phyloP scores from a whole-genome alignment of 1,139 yeast genomes.

The Geotrichum europaeum region DNA sequence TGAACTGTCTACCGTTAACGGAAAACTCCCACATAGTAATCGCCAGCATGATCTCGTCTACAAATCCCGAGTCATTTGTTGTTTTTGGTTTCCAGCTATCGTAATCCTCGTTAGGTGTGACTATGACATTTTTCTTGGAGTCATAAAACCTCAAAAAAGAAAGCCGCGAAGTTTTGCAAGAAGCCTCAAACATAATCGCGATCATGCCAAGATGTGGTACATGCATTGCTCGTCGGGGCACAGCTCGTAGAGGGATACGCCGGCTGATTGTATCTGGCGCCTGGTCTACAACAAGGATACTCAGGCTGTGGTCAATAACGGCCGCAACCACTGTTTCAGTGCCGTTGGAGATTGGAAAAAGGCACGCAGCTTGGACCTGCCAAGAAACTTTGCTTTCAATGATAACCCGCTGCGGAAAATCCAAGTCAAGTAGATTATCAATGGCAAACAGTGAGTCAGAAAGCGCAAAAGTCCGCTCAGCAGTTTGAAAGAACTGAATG shows the following conservation, averaged over 20 bases:
- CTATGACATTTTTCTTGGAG: neutral
- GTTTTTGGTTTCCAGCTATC: constrained; percentile 12
- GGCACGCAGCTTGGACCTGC: constrained; percentile 11
- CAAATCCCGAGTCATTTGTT: neutral
- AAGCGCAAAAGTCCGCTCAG: neutral
- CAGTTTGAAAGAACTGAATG: constrained; percentile 3
- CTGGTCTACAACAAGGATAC: constrained; percentile 1
- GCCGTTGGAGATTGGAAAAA: constrained; percentile 2
- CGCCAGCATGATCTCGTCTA: neutral
- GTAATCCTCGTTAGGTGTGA: constrained; percentile 10
- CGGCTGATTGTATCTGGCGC: neutral
- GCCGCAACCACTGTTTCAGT: neutral
- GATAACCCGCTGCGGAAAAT: constrained; percentile 7
- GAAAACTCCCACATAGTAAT: constrained; percentile 10
- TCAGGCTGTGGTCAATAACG: constrained; percentile 4
- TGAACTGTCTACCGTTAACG: constrained; percentile 8
- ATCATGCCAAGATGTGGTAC: constrained; percentile 9
- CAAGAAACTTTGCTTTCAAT: constrained; percentile 1
- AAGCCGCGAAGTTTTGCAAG: constrained; percentile 3
- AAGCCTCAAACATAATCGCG: constrained; percentile 7
- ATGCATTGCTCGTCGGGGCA: constrained; percentile 7
- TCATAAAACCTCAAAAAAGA: constrained; percentile 10
- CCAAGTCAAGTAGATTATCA: neutral
- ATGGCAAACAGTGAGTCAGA: constrained; percentile 1
- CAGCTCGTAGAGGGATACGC: constrained; percentile 6